Conservation (phyloP, 352 stramenopile species). For the Phytopythium vexans region DNA sequence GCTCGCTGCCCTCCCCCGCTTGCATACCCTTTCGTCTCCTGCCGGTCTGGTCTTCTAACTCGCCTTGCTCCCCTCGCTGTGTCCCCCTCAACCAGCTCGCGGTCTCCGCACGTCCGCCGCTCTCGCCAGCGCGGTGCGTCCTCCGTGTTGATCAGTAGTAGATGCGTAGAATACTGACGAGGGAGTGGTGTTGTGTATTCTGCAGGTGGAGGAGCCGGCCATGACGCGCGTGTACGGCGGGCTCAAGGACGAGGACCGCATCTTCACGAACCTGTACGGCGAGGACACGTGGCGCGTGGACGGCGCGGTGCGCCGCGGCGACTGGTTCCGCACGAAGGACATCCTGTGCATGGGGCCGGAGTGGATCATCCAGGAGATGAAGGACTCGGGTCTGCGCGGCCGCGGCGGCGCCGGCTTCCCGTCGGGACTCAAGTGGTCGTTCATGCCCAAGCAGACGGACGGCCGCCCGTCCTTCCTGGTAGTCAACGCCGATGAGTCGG, state of each 20-base stretch:
- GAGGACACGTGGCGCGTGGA: conserved; percentile 91
- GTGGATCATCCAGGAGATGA: conserved; percentile 99
- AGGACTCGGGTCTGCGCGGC: conserved; percentile 97
- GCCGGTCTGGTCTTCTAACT: neutral
- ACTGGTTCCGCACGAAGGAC: conserved; percentile 97
- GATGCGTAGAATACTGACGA: neutral
- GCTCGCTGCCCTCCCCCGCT: neutral
- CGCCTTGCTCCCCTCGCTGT: neutral
- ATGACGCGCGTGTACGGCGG: conserved; percentile 91
- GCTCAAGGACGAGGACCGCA: conserved; percentile 98
- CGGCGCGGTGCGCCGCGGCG: conserved; percentile 90
- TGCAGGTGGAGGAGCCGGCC: conserved; percentile 35
- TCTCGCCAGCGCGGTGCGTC: conserved; percentile 33
- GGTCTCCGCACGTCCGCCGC: conserved; percentile 36
- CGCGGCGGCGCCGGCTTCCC: conserved; percentile 98
- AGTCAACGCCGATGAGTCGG: conserved; percentile 99
- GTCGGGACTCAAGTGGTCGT: conserved; percentile 99
- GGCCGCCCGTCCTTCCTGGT: conserved; percentile 99
- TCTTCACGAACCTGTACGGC: conserved; percentile 99
- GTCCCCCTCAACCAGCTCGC: conserved; percentile 10
- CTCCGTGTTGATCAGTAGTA: neutral
- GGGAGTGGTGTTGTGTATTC: conserved; percentile 11
- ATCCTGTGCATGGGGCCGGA: conserved; percentile 98
- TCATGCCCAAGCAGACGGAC: conserved; percentile 99
- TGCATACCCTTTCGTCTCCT: neutral